A percentile compares a stretch with the other conserved stretches of the same genome.
These are phyloP conservation scores for Hirsutella rhossiliensis DNA, from an alignment of 2,329 filamentous ascomycete species.

Conservation along the genomic window DNA sequence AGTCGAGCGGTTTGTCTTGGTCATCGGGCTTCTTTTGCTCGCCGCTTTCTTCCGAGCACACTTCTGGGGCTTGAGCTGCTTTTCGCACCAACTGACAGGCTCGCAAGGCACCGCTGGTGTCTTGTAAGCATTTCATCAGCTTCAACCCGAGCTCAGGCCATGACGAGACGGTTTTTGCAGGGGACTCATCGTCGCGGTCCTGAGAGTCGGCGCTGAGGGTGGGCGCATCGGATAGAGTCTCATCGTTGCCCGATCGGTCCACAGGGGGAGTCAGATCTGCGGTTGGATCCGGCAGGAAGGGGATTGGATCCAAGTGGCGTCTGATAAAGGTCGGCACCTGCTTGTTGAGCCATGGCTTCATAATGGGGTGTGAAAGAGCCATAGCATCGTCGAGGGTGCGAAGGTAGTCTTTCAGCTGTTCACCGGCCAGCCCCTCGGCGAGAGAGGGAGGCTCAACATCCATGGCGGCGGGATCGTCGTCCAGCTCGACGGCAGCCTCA, in stretches of 20 bases:
- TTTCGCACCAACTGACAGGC: constrained; percentile 16
- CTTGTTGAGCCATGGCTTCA: constrained; percentile 43
- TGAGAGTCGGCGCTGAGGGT: constrained; percentile 1
- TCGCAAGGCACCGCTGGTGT: constrained; percentile 14
- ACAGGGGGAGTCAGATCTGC: constrained; percentile 21
- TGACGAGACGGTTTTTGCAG: constrained; percentile 9
- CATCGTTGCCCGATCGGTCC: background rate
- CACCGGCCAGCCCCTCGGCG: constrained; percentile 50
- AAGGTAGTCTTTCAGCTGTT: constrained; percentile 46
- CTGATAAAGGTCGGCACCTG: constrained; percentile 38
- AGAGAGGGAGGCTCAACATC: constrained; percentile 52
- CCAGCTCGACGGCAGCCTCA: constrained; percentile 54
- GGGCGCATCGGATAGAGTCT: background rate
- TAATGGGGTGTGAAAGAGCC: constrained; percentile 46
- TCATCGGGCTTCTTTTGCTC: constrained; percentile 5
- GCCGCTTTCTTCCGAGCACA: constrained; percentile 9
- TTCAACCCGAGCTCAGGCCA: constrained; percentile 23
- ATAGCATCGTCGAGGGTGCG: constrained; percentile 40
- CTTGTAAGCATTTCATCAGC: constrained; percentile 19
- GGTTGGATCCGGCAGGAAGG: constrained; percentile 45
- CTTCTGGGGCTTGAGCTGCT: constrained; percentile 13
- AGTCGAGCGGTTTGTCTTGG: background rate
- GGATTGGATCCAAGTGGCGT: constrained; percentile 47
- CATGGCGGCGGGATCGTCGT: constrained; percentile 51
- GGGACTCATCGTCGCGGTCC: background rate